Conservation (phyloP, 345 rosid genomes). For the Eucalyptus sp. region DNA sequence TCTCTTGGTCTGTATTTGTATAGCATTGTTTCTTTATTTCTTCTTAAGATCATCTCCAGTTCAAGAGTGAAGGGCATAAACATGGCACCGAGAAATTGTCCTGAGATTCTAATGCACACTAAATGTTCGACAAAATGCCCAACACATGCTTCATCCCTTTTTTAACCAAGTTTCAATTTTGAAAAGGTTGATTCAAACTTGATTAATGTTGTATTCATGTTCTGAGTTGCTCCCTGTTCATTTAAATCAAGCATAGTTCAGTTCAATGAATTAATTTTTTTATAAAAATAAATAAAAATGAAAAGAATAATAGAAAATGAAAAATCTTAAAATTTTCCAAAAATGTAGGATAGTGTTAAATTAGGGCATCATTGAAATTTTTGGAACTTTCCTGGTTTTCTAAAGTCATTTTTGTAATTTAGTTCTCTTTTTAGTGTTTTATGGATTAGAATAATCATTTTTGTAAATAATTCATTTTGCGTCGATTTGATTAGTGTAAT, state of each 20-base stretch:
- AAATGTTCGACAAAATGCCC: background rate
- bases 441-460: no score
- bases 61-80: no score
- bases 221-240: background rate
- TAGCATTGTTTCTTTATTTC: no score
- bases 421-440: fast-evolving
- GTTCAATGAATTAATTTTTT: fast-evolving
- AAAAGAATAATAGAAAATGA: no score
- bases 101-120: background rate
- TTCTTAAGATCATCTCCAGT: no score
- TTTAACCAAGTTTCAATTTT: background rate
- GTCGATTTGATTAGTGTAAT: background rate
- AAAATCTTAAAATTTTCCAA: background rate
- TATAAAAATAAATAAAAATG: no score
- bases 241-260: background rate
- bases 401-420: background rate
- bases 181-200: background rate
- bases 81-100: fast-evolving
- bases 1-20: no score
- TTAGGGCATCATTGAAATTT: background rate
- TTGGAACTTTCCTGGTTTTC: background rate
- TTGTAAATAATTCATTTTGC: no score
- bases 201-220: background rate
- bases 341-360: background rate
- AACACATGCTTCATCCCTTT: no score